phyloP scores from a whole-genome alignment of 768 basidiomycete genomes.

The Boletus coccyginus region DNA sequence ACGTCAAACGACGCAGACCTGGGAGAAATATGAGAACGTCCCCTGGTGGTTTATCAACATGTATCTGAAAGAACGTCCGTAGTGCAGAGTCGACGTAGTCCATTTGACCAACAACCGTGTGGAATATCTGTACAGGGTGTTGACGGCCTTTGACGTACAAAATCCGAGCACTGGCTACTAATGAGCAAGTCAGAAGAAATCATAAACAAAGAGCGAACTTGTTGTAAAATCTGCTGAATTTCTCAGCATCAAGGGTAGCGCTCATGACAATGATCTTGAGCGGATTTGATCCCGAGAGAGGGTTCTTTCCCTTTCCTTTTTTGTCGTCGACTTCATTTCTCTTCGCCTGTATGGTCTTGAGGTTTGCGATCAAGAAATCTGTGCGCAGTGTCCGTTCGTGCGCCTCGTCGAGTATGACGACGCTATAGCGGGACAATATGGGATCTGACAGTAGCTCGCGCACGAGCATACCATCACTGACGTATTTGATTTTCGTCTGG shows the following conservation, averaged over 20 bases:
- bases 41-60: conserved; percentile 73
- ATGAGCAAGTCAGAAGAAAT: conserved; percentile 1
- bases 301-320: conserved; percentile 43
- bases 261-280: conserved; percentile 97
- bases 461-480: conserved; percentile 98
- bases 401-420: conserved; percentile 93
- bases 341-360: conserved; percentile 74
- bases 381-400: conserved; percentile 95
- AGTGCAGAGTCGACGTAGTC: conserved; percentile 91
- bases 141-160: conserved; percentile 92
- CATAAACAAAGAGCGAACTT: conserved; percentile 48
- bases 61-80: conserved; percentile 93
- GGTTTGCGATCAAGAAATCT: conserved; percentile 86
- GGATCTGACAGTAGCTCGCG: conserved; percentile 85
- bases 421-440: conserved; percentile 75
- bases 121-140: conserved; percentile 84
- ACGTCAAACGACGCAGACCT: conserved; percentile 39
- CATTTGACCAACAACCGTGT: conserved; percentile 65
- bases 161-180: conserved; percentile 66
- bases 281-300: conserved; percentile 45
- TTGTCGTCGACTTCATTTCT: conserved; percentile 52
- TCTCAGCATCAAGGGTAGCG: conserved; percentile 94
- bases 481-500: conserved; percentile 87
- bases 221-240: conserved; percentile 85
- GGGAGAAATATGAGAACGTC: conserved; percentile 95